Evolutionary conservation across 345 rosid species (phyloP).

Genomic region (Rhizophora mangle): DNA sequence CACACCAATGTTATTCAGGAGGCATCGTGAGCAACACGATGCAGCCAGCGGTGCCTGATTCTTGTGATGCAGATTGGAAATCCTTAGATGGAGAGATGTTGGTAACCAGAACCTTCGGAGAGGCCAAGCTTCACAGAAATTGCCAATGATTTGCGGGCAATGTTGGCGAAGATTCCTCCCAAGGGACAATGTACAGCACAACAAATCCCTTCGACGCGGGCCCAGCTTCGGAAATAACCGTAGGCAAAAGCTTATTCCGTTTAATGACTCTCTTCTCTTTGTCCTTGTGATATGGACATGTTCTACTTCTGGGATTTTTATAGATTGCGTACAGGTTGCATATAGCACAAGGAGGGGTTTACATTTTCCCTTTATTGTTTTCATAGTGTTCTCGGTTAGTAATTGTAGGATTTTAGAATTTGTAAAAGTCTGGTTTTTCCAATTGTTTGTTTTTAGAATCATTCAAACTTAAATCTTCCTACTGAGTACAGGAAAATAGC

Average conservation of each 20-base stretch:
- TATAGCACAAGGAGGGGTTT: background rate
- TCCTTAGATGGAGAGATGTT: constrained; percentile 50
- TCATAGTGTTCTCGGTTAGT: background rate
- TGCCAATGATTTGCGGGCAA: constrained; percentile 36
- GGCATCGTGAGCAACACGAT: constrained; percentile 35
- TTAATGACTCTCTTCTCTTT: background rate
- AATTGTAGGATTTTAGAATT: background rate
- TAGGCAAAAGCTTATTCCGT: constrained; percentile 1
- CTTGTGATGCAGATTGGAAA: constrained; percentile 47
- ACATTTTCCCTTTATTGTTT: background rate
- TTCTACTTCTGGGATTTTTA: background rate
- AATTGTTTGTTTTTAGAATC: background rate
- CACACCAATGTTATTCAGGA: constrained; percentile 24
- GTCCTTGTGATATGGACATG: background rate
- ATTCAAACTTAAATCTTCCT: background rate
- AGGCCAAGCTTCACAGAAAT: constrained; percentile 48
- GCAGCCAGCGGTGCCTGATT: constrained; percentile 39
- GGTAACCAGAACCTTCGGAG: constrained; percentile 39
- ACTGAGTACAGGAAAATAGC: too few species aligned
- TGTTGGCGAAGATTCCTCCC: constrained; percentile 37
- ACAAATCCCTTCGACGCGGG: constrained; percentile 10
- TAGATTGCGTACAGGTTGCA: background rate
- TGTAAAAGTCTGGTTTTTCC: background rate
- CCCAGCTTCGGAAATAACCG: constrained; percentile 14
- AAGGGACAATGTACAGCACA: constrained; percentile 30